phyloP scores from a whole-genome alignment of 495 filamentous ascomycete genomes.

The Penicillium robsamsonii region DNA sequence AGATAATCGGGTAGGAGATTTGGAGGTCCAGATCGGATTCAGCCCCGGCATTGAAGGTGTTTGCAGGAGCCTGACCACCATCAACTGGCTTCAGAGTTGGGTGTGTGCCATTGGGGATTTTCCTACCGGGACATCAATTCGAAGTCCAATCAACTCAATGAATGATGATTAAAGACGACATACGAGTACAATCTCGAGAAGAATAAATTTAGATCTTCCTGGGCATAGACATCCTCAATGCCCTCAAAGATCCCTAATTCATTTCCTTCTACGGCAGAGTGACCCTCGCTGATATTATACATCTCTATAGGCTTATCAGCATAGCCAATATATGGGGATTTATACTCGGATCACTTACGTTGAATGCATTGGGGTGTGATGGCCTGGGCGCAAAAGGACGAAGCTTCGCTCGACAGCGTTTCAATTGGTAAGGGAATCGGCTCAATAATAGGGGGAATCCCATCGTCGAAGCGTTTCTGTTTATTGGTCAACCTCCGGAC shows the following conservation, averaged over 20 bases:
- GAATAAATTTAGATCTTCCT: conserved; percentile 59
- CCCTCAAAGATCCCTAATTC: conserved; percentile 47
- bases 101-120: conserved; percentile 39
- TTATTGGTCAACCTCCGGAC: background rate
- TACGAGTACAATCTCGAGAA: conserved; percentile 42
- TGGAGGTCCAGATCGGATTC: conserved; percentile 56
- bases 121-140: conserved; percentile 11
- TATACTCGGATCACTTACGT: conserved; percentile 8
- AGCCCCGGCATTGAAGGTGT: conserved; percentile 29
- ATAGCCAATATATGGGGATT: background rate
- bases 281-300: conserved; percentile 44
- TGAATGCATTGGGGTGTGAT: conserved; percentile 37
- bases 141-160: background rate
- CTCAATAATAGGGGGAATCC: conserved; percentile 23
- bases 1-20: conserved; percentile 51
- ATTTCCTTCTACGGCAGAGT: conserved; percentile 34
- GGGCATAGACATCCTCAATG: conserved; percentile 45
- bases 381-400: conserved; percentile 25
- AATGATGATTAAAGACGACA: background rate
- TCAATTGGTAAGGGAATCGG: conserved; percentile 37
- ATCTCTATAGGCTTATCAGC: conserved; percentile 25
- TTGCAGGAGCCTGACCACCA: conserved; percentile 38
- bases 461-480: conserved; percentile 18
- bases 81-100: conserved; percentile 45
- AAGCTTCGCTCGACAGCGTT: conserved; percentile 15